Evolutionary conservation across 2,329 filamentous ascomycete species (phyloP).

Genomic region (Diaporthe sp.): DNA sequence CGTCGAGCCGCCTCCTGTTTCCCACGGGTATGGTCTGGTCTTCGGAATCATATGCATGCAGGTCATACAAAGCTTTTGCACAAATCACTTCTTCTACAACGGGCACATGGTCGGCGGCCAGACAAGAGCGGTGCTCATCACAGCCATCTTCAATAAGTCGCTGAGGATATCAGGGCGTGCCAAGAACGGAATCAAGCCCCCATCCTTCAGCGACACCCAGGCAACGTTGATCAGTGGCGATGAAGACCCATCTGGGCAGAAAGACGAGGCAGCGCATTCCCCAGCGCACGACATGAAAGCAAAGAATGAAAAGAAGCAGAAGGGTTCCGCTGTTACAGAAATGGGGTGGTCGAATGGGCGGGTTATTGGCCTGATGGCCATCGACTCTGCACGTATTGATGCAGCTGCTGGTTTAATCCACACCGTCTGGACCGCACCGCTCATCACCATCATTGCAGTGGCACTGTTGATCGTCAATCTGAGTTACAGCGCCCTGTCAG

Average conservation of each 20-base stretch:
- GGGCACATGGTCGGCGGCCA: constrained; percentile 95
- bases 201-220: constrained; percentile 73
- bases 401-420: constrained; percentile 91
- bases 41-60: constrained; percentile 91
- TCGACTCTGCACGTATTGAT: constrained; percentile 93
- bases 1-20: constrained; percentile 74
- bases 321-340: constrained; percentile 61
- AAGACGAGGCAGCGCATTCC: constrained; percentile 58
- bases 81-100: constrained; percentile 92
- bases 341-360: constrained; percentile 93
- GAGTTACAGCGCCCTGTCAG: constrained; percentile 91
- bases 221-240: constrained; percentile 46
- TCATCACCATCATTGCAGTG: constrained; percentile 84
- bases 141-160: constrained; percentile 91
- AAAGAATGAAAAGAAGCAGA: constrained; percentile 48
- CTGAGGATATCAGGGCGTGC: constrained; percentile 91
- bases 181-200: constrained; percentile 92
- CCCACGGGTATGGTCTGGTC: constrained; percentile 84
- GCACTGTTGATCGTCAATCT: constrained; percentile 87
- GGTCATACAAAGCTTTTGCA: constrained; percentile 81
- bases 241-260: constrained; percentile 59
- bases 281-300: constrained; percentile 55
- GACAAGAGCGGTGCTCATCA: constrained; percentile 83
- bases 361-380: constrained; percentile 94
- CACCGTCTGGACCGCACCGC: constrained; percentile 88